Conservation (phyloP, 169 alveolate species). For the Cytauxzoon felis region DNA sequence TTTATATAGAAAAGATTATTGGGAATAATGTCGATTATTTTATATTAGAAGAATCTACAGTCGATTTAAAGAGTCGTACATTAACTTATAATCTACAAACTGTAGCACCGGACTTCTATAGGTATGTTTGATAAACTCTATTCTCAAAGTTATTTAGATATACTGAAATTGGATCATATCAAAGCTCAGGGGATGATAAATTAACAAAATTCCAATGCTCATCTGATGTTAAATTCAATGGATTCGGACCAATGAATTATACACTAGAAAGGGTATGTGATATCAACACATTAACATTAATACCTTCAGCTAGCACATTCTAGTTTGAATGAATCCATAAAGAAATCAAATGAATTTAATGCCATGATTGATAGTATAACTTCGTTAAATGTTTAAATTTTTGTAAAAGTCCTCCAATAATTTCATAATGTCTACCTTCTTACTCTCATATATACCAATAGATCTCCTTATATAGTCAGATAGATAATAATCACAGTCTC, state of each 20-base stretch:
- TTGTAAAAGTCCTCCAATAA: constrained; percentile 13
- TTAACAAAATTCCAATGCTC: constrained; percentile 21
- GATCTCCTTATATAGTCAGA: constrained; percentile 16
- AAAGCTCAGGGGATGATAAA: constrained; percentile 1
- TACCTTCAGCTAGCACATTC: not conserved
- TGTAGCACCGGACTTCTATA: constrained; percentile 24
- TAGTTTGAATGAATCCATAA: constrained; percentile 6
- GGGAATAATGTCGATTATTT: constrained; percentile 37
- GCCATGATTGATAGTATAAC: constrained; percentile 37
- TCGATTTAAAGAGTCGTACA: constrained; percentile 21
- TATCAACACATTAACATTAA: not conserved
- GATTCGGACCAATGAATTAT: constrained; percentile 37
- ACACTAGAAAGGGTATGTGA: constrained; percentile 38
- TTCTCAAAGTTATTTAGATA: constrained; percentile 30
- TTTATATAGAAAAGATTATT: constrained; percentile 21
- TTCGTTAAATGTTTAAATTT: not conserved
- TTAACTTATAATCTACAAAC: constrained; percentile 31
- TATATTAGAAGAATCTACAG: constrained; percentile 49
- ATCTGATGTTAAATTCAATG: constrained; percentile 22
- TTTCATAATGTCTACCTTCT: not conserved
- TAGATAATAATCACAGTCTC: constrained; percentile 5
- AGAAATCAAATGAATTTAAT: constrained; percentile 14
- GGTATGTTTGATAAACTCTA: constrained; percentile 7
- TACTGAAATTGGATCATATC: constrained; percentile 35
- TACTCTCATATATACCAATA: not conserved